These are phyloP conservation scores for Parascedosporium putredinis DNA, from an alignment of 2,329 filamentous ascomycete species.

Conservation along the genomic window DNA sequence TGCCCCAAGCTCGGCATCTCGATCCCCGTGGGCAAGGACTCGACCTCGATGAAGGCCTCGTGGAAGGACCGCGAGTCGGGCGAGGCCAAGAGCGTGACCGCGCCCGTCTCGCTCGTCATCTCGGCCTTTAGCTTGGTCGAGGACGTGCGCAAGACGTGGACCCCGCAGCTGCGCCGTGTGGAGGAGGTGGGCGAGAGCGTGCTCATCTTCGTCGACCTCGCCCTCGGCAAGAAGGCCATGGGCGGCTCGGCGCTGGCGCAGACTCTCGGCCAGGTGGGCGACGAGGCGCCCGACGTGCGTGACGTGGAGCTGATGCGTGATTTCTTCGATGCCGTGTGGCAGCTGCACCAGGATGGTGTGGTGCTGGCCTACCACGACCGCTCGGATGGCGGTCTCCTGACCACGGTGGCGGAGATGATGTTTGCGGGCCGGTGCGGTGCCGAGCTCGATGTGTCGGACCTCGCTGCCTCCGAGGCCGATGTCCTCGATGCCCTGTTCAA, in stretches of 20 bases:
- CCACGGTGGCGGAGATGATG: slow-evolving; percentile 93
- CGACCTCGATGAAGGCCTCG: slow-evolving; percentile 96
- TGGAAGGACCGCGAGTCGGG: slow-evolving; percentile 66
- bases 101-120: slow-evolving; percentile 83
- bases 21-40: slow-evolving; percentile 96
- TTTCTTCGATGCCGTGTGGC: slow-evolving; percentile 76
- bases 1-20: slow-evolving; percentile 84
- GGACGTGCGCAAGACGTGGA: slow-evolving; percentile 83
- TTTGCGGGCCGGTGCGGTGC: slow-evolving; percentile 88
- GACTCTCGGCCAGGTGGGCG: slow-evolving; percentile 74
- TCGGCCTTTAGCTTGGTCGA: slow-evolving; percentile 81
- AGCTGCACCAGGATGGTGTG: slow-evolving; percentile 46
- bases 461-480: slow-evolving; percentile 47
- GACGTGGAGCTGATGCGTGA: slow-evolving; percentile 73
- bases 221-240: slow-evolving; percentile 66
- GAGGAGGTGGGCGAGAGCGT: slow-evolving; percentile 86
- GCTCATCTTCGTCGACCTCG: slow-evolving; percentile 84
- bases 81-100: slow-evolving; percentile 74
- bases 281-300: slow-evolving; percentile 77
- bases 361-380: slow-evolving; percentile 93
- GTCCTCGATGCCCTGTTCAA: slow-evolving; percentile 80
- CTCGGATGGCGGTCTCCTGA: slow-evolving; percentile 86
- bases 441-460: slow-evolving; percentile 57
- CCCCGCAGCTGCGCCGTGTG: slow-evolving; percentile 69
- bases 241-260: slow-evolving; percentile 90